Evolutionary conservation across 1,284 basidiomycete genomes (phyloP).

Genomic region (Boletus smithii): DNA sequence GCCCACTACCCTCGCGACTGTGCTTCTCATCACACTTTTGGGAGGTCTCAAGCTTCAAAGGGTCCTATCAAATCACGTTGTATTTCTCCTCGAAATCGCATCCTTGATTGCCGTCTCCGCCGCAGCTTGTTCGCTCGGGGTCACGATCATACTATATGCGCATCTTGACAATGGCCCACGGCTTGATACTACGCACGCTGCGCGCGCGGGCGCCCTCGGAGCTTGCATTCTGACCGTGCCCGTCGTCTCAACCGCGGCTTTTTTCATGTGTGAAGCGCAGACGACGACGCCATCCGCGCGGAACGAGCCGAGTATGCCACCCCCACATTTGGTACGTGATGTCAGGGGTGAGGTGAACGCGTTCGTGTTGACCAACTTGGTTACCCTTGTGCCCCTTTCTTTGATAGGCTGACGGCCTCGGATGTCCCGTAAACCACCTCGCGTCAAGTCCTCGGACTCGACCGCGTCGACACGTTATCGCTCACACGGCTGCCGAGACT

Average conservation of each 20-base stretch:
- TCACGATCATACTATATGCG: conserved; percentile 1
- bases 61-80: conserved; percentile 1
- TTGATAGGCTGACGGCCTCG: background rate
- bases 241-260: conserved; percentile 6
- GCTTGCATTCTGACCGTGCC: conserved; percentile 14
- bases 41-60: background rate
- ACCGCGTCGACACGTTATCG: background rate
- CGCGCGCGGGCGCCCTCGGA: conserved; percentile 16
- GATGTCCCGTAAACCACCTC: background rate
- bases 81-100: conserved; percentile 8
- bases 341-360: background rate
- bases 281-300: conserved; percentile 1
- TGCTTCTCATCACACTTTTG: conserved; percentile 7
- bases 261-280: conserved; percentile 6
- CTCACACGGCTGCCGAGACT: conserved; percentile 11
- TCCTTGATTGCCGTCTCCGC: conserved; percentile 2
- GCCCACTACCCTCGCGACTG: conserved; percentile 5
- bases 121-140: conserved; percentile 15
- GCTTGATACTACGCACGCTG: conserved; percentile 17
- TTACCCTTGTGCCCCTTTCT: conserved; percentile 1
- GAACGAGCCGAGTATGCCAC: background rate
- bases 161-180: background rate
- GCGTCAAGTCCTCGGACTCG: conserved; percentile 4
- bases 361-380: conserved; percentile 3
- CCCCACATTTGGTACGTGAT: conserved; percentile 11